Evolutionary conservation across 192 early-diverging fungal genomes (phyloP), one percentile per base, ranked within the genome.

Genomic region (Backusella macrospora): DNA sequence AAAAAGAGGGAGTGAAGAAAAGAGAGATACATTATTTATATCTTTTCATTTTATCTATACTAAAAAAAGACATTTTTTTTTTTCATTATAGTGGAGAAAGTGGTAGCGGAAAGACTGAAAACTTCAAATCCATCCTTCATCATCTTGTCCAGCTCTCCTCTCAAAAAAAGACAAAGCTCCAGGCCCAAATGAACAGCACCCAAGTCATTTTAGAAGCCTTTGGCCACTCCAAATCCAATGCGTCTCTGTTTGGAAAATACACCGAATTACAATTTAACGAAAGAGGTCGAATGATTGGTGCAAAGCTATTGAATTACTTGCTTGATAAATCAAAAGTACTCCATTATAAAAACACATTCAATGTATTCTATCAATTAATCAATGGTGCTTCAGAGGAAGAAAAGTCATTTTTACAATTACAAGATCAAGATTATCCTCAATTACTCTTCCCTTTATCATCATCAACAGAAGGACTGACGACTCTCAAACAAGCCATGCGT

Each of bases 341-440:
- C 5, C 82, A 85, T 13, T 88, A 85, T 68, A 95, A 95, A 69
- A 87, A 92, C 73, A 95, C 90, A 83, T 99, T 96, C 84, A 94
- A 98, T 79, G 91, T 98, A 40, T 96, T 99, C 78, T 96, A 99
- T 85, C 92, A 96, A 76, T 81, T 99, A 39, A 86, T 97, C 5
- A 90, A 94, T 26, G 98, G 96, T 15, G 86, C 85, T 1, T 85
- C 90, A 23, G 68, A 82, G 26, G 91, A 95, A 73, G 96, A 98
- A 81, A 91, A 88, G 68, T 44, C 86, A 16, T 81, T 88, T 68
- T 88, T 93, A 64, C 89, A 89, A 62, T 84, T 99, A 5, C 86
- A 89, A 4, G 89, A 94, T 40, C 81, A 82, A 59, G 85, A 78
- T 37, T 84, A 70, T 68, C 88, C 75, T 26, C 73, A 84, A 65